Evolutionary conservation across 164 flowering plant genomes (phyloP), one percentile per base, ranked within the genome.

Genomic region (Macadamia integrifolia): DNA sequence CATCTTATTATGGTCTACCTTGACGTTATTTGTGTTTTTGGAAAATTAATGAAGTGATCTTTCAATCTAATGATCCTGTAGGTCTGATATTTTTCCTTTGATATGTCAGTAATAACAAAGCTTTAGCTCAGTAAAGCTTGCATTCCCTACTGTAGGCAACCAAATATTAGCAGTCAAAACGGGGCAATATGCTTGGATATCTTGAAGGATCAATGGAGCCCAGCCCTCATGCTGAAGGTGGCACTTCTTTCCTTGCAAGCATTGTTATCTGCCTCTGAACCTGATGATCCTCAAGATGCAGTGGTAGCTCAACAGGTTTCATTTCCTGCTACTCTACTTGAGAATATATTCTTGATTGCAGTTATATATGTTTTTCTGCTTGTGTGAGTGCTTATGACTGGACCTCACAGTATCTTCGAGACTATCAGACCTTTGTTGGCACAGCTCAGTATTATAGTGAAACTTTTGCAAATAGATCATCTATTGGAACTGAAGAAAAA

Each of bases 361-460:
- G 32, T 67, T 58, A 9, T 15, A 9, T 18, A 32, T 56, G 52
- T 59, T 64, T 63, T 56, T 44, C 10, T 43, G 58, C 43, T 32
- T 8, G 3, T 53, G 14, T 17, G 15, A 53, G 17, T 53, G 13
- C 13, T 11, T 14, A 17, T 53, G n/a, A 69, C 12, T 60, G 14
- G 49, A 49, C 58, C 52, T 62, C 74, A 66, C 91, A 94, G 98
- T 92, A 90, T 80, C 87, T 83, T 50, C 83, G 69, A 62, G 96
- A 94, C 58, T 82, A 90, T 71, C 91, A 86, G 70, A 90, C 91
- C 1, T 94, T 90, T 71, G 82, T 76, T 55, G 81, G 89, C 68
- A 94, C 99, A 31, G 99, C 99, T 65, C 92, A 96, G 62, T 92
- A 94, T 75, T 94, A 98, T 98, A 94, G 98, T 6, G 99, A 90